A percentile compares a stretch with the other conserved stretches of the same genome.
Evolutionary conservation across 768 basidiomycete genomes (phyloP).

Genomic region (Dictyophora rubrovolvata): DNA sequence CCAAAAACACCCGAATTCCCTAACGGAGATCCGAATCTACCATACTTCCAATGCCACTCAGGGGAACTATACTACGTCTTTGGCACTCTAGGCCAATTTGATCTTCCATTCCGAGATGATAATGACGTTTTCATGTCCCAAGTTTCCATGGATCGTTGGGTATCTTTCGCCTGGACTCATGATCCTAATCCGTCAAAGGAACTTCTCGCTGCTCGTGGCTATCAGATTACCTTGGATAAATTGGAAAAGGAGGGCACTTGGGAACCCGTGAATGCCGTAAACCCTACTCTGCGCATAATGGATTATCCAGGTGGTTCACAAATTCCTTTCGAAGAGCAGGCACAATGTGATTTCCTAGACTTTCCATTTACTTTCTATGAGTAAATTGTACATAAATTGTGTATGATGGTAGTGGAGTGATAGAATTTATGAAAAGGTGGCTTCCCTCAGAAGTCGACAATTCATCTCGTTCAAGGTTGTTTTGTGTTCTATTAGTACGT

Average conservation of each 20-base stretch:
- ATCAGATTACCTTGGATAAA: conserved; percentile 23
- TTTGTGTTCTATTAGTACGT: too few species aligned
- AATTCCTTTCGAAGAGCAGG: conserved; percentile 24
- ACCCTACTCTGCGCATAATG: conserved; percentile 6
- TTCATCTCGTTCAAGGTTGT: too few species aligned
- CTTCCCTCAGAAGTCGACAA: too few species aligned
- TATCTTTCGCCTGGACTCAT: conserved; percentile 35
- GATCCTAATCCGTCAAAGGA: conserved; percentile 35
- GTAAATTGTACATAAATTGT: background rate
- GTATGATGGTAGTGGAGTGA: background rate
- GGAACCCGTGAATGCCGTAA: conserved; percentile 23
- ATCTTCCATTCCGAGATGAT: conserved; percentile 34
- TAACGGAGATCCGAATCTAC: conserved; percentile 34
- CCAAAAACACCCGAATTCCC: conserved; percentile 32
- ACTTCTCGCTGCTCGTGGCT: conserved; percentile 35
- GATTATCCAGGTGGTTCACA: background rate
- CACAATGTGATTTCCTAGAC: conserved; percentile 28
- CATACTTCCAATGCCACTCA: conserved; percentile 37
- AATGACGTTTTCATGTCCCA: conserved; percentile 37
- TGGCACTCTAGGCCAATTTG: conserved; percentile 28
- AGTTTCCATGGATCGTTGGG: conserved; percentile 35
- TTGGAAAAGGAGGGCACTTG: conserved; percentile 24
- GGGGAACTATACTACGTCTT: conserved; percentile 25
- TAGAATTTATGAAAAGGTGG: too few species aligned
- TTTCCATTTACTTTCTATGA: background rate